Percentiles rank a stretch among this genome's conserved stretches.
Conservation (phyloP, 2,329 filamentous ascomycete species). For the Colletotrichum sp. region DNA sequence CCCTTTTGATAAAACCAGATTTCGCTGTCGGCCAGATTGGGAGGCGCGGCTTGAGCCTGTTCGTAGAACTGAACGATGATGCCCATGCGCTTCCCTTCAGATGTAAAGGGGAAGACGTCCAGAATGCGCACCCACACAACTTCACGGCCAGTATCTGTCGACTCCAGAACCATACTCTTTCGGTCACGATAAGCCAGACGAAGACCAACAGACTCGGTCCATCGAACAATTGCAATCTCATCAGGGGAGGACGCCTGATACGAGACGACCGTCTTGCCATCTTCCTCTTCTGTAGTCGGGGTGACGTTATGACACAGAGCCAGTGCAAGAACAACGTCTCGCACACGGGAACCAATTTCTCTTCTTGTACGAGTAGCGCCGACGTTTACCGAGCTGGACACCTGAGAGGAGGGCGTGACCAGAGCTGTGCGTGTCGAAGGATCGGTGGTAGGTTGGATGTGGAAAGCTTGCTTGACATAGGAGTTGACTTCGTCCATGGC, state of each 20-base stretch:
- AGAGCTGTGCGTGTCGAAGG: slow-evolving; percentile 54
- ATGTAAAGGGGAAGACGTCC: slow-evolving; percentile 97
- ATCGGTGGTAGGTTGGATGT: slow-evolving; percentile 52
- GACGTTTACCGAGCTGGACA: slow-evolving; percentile 63
- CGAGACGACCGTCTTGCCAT: slow-evolving; percentile 77
- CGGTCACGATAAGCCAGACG: slow-evolving; percentile 86
- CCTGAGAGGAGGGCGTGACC: slow-evolving; percentile 78
- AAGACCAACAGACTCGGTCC: slow-evolving; percentile 91
- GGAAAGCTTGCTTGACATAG: slow-evolving; percentile 86
- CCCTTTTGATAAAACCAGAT: slow-evolving; percentile 99
- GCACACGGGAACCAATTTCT: slow-evolving; percentile 91
- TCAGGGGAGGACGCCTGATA: slow-evolving; percentile 98
- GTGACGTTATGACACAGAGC: slow-evolving; percentile 98
- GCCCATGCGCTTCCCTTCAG: slow-evolving; percentile 97
- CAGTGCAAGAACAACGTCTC: slow-evolving; percentile 90
- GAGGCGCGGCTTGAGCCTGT: slow-evolving; percentile 51
- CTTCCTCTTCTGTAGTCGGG: slow-evolving; percentile 83
- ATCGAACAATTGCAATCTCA: slow-evolving; percentile 96
- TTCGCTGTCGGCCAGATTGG: slow-evolving; percentile 67
- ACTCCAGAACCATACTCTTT: slow-evolving; percentile 82
- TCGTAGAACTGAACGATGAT: slow-evolving; percentile 89
- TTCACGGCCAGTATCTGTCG: slow-evolving; percentile 71
- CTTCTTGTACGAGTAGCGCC: slow-evolving; percentile 82
- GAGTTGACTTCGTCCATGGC: slow-evolving; percentile 96
- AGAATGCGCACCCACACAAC: slow-evolving; percentile 88